Percentiles rank a stretch among this genome's conserved stretches.
phyloP scores from a whole-genome alignment of 495 filamentous ascomycete species.

The Penicillium paxilli region DNA sequence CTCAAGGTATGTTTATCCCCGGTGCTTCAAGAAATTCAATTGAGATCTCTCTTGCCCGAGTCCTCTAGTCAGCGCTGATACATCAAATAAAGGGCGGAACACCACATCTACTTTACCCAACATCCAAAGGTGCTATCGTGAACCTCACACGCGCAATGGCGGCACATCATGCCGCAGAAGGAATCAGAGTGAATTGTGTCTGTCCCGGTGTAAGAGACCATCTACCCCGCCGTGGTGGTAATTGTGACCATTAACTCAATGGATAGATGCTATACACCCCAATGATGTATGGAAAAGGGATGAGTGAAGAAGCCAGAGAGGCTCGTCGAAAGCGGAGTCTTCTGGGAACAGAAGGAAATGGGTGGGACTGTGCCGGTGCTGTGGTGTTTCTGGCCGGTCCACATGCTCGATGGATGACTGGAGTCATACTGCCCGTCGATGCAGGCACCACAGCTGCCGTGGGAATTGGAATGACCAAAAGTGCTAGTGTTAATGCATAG shows the following conservation, averaged over 20 bases:
- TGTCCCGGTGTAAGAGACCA: constrained; percentile 46
- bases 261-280: constrained; percentile 57
- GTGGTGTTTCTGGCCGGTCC: constrained; percentile 45
- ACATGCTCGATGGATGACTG: constrained; percentile 52
- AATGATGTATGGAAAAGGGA: constrained; percentile 55
- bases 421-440: constrained; percentile 48
- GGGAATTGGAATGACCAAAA: constrained; percentile 30
- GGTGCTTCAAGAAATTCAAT: too few species aligned
- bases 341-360: constrained; percentile 54
- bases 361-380: constrained; percentile 47
- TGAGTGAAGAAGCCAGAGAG: constrained; percentile 49
- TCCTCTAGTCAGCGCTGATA: not conserved
- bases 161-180: constrained; percentile 52
- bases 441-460: constrained; percentile 45
- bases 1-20: constrained; percentile 14
- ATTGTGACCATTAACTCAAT: not conserved
- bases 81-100: constrained; percentile 47
- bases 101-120: constrained; percentile 60
- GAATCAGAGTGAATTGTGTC: constrained; percentile 60
- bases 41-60: not conserved
- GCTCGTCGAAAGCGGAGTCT: constrained; percentile 49
- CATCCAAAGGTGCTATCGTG: constrained; percentile 58
- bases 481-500: constrained; percentile 24
- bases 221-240: not conserved
- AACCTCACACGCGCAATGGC: constrained; percentile 62